Base-by-base conservation (phyloP, 257 asterid species). In the Henckelia pumila region DNA sequence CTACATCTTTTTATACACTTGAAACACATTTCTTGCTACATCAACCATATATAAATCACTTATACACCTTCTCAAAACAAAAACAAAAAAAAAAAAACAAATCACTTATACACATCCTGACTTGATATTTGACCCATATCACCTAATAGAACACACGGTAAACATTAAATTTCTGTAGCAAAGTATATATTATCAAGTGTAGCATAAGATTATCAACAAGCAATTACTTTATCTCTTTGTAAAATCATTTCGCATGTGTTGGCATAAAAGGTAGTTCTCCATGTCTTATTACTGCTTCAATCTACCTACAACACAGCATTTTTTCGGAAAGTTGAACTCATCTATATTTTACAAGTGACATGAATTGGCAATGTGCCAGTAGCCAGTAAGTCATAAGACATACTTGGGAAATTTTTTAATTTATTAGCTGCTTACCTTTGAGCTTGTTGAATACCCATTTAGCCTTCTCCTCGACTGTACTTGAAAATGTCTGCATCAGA, bases 401-500 rank as follows among this genome's bases (percentile, higher is more conserved):
- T 33, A 33, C 19, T 37, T 26, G 10, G 8, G 16, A 37, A 56
- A 24, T 29, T 19, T 61, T 8, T 9, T 8, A 35, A 35, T 35
- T 35, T 40, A 40, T 40, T 13, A 11, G n/a, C 50, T 0, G 16
- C 57, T 1, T 77, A 92, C 98, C 98, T 89, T 92, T 92, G 76
- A 92, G 93, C 82, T 89, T 92, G 88, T 92, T 88, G 95, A 92
- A 92, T 59, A 92, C 60, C 97, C 97, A 92, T 82, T 89, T 92
- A 10, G 98, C 98, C 83, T 88, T 92, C 83, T 92, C 97, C 74
- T 92, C 98, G 14, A 92, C 96, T 0, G 98, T 86, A 78, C 58
- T 89, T 3, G 98, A 85, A 53, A 89, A 72, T 19, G 84, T 86
- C 98, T 92, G 91, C 4, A 79, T 47, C n/a, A 40, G 52, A 40